Base-by-base conservation (phyloP, 75 land plant species). In the Gnetum montanum region DNA sequence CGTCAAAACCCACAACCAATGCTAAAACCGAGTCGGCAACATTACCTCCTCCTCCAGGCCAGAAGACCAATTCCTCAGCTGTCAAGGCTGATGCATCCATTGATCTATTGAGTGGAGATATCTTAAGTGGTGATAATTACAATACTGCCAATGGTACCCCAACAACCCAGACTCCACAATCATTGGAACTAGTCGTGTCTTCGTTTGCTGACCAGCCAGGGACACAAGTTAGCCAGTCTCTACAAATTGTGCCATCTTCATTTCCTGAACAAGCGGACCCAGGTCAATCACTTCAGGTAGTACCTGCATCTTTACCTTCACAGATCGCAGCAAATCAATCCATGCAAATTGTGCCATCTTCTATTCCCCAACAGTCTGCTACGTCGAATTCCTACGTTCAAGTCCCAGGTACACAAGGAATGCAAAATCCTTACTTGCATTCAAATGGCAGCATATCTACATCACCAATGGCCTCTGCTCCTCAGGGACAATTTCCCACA, bases 51-150 rank as follows among this genome's bases (percentile, higher is more conserved):
- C 28, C 58, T 26, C 31, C 67, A 45, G 28, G 71, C 18, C 57
- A 45, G 53, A 50, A 54, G 58, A 10, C 64, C 25, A 33, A 49
- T 36, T 46, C 68, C 13, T 3, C 76, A 37, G 6, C 61, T 26
- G 28, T 54, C 13, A 73, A 63, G 56, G 57, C 57, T 16, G 71
- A 66, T 45, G 70, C 88, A 18, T 55, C 62, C 45, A 73, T 84
- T 25, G 88, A 84, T 46, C 80, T 84, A 62, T 66, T 84, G 5
- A 80, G 86, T 44, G 78, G 84, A 13, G 81, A 78, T 53, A 66
- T n/a, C n/a, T n/a, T n/a, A n/a, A 80, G 86, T 44, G 78, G 84
- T 18, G 81, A 78, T 53, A 66, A 74, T 23, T 70, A 52, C 46
- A 48, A 34, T 16, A 47, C 75, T 46, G 62, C 83, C 22, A 52